phyloP scores from a whole-genome alignment of 2,329 filamentous ascomycete species.

The Clonostachys byssicola region DNA sequence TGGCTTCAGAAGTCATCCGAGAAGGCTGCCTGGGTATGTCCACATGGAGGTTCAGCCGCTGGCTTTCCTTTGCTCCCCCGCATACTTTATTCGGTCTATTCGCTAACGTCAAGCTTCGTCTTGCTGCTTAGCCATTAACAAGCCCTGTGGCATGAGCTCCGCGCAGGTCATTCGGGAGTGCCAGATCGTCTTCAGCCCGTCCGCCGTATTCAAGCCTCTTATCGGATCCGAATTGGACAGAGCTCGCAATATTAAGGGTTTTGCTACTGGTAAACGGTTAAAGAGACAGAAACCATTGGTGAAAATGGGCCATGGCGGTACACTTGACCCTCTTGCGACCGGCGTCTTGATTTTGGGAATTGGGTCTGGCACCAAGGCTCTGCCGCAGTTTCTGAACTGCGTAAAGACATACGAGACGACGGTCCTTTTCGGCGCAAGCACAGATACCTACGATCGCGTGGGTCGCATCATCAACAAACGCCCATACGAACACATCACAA shows the following conservation, averaged over 20 bases:
- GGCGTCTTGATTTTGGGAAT: conserved; percentile 88
- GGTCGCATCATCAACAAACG: conserved; percentile 78
- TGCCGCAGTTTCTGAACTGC: conserved; percentile 77
- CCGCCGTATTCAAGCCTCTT: conserved; percentile 73
- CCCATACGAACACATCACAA: conserved; percentile 77
- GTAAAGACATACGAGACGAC: conserved; percentile 92
- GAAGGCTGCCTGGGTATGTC: conserved; percentile 56
- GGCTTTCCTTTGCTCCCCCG: too few relatives aligned
- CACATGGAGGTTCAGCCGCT: neutral
- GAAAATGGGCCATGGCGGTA: conserved; percentile 95
- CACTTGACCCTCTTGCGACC: conserved; percentile 88
- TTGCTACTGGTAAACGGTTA: conserved; percentile 54
- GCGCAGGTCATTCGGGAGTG: conserved; percentile 88
- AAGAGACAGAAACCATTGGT: conserved; percentile 60
- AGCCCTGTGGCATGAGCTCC: conserved; percentile 81
- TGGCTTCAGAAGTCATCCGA: conserved; percentile 47
- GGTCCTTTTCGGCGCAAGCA: conserved; percentile 85
- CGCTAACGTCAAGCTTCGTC: neutral
- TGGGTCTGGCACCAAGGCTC: conserved; percentile 79
- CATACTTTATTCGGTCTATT: too few relatives aligned
- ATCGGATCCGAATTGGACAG: conserved; percentile 58
- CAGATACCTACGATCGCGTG: conserved; percentile 84
- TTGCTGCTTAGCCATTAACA: conserved; percentile 75
- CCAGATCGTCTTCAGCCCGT: conserved; percentile 79
- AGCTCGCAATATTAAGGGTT: conserved; percentile 51